A percentile compares a stretch with the other conserved stretches of the same genome.
Conservation (phyloP, 306 rosid genomes). For the Quercus berberidifolia region DNA sequence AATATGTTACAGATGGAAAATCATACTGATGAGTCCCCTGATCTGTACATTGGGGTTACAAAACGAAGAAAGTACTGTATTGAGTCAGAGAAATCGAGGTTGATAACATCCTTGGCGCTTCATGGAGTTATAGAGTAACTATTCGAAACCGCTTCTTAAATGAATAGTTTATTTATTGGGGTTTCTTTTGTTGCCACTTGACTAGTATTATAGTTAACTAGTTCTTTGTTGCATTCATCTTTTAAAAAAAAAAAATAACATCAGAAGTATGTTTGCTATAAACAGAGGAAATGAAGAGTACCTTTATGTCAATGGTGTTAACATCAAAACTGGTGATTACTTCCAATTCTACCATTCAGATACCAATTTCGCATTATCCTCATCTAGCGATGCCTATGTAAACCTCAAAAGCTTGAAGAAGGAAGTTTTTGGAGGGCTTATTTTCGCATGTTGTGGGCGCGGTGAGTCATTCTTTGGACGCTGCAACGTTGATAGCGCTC, state of each 20-base stretch:
- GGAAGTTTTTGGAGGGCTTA: constrained; percentile 62
- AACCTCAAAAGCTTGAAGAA: constrained; percentile 39
- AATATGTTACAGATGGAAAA: constrained; percentile 53
- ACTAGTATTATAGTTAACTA: not conserved
- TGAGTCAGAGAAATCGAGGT: constrained; percentile 52
- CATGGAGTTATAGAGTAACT: constrained; percentile 69
- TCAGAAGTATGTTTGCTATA: constrained; percentile 16
- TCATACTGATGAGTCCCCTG: constrained; percentile 51
- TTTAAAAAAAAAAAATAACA: not conserved
- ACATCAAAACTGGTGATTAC: constrained; percentile 64
- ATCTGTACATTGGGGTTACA: constrained; percentile 66
- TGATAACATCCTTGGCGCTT: constrained; percentile 44
- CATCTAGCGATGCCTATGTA: constrained; percentile 31
- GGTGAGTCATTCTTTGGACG: constrained; percentile 55
- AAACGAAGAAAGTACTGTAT: constrained; percentile 50
- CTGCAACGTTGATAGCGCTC: constrained; percentile 51
- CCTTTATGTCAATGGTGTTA: constrained; percentile 56
- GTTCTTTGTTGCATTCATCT: constrained; percentile 9
- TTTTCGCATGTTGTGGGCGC: constrained; percentile 67
- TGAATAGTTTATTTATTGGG: not conserved
- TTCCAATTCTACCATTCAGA: constrained; percentile 74
- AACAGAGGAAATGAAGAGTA: constrained; percentile 70
- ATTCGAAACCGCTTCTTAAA: not conserved
- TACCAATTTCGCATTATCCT: constrained; percentile 39
- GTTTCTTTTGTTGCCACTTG: constrained; percentile 8